phyloP scores from a whole-genome alignment of 169 alveolate species.

The Gregarina niphandrodes region DNA sequence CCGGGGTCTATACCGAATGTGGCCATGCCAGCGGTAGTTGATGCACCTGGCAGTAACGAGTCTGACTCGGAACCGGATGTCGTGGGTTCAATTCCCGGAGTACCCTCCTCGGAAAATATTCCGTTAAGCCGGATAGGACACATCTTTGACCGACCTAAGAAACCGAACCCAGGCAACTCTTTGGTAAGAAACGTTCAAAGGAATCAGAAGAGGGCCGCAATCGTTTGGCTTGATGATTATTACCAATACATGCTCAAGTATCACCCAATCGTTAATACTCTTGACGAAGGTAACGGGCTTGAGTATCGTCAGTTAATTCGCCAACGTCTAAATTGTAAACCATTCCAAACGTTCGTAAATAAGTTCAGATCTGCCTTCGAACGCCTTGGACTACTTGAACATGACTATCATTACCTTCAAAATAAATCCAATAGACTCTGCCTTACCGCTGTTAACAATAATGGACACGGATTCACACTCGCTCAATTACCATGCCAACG shows the following conservation, averaged over 20 bases:
- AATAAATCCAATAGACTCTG: no score
- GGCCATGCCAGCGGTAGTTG: no score
- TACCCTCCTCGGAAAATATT: constrained; percentile 1
- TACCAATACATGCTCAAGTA: no score
- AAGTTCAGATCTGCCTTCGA: constrained; percentile 9
- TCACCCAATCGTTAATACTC: no score
- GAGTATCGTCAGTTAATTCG: no score
- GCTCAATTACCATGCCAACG: no score
- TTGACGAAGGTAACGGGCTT: no score
- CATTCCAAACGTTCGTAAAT: no score
- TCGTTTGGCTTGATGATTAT: constrained; percentile 20
- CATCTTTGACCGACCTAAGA: neutral
- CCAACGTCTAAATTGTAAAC: no score
- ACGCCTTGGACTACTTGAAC: constrained; percentile 3
- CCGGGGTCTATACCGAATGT: neutral
- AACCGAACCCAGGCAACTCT: constrained; percentile 1
- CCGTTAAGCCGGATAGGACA: neutral
- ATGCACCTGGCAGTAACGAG: constrained; percentile 13
- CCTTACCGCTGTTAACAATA: no score
- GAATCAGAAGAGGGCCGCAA: constrained; percentile 18
- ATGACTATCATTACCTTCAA: no score
- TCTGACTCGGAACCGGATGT: constrained; percentile 16
- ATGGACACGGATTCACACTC: no score
- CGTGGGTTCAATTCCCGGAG: neutral
- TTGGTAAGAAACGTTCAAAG: constrained; percentile 10